Evolutionary conservation across 129 eudicot species (phyloP).

Genomic region (Tagetes erecta): DNA sequence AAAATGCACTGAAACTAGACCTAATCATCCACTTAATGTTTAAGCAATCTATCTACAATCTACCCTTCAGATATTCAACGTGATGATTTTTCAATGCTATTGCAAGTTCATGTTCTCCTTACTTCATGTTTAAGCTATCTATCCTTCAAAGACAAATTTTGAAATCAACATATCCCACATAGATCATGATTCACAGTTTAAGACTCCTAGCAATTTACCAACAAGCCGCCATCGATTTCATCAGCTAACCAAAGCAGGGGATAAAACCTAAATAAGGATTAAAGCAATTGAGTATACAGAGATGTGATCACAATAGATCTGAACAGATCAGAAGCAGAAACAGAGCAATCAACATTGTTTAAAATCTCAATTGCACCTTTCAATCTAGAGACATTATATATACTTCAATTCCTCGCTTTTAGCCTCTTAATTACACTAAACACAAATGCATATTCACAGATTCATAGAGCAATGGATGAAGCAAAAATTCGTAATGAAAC

Average conservation of each 20-base stretch:
- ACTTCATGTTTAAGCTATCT: constrained; percentile 31
- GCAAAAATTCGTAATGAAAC: background rate
- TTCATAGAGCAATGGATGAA: constrained; percentile 9
- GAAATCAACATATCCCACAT: constrained; percentile 24
- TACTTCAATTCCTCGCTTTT: too few species aligned
- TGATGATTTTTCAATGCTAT: constrained; percentile 12
- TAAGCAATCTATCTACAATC: background rate
- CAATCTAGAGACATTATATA: too few species aligned
- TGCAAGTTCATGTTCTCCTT: constrained; percentile 8
- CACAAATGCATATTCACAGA: background rate
- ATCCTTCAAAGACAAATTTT: constrained; percentile 13
- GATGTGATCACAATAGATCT: constrained; percentile 34
- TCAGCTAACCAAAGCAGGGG: background rate
- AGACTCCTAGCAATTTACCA: background rate
- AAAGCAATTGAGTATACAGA: constrained; percentile 5
- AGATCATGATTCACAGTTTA: background rate
- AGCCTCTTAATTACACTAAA: too few species aligned
- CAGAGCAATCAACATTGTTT: background rate
- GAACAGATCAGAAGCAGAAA: constrained; percentile 8
- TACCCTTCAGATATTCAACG: background rate
- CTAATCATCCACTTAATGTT: constrained; percentile 4
- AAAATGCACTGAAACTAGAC: background rate
- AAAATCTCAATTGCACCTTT: too few species aligned
- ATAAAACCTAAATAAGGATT: background rate
- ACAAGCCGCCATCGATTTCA: background rate